Conservation (phyloP, 2,329 filamentous ascomycete species). For the Sordariomycetes sp. region DNA sequence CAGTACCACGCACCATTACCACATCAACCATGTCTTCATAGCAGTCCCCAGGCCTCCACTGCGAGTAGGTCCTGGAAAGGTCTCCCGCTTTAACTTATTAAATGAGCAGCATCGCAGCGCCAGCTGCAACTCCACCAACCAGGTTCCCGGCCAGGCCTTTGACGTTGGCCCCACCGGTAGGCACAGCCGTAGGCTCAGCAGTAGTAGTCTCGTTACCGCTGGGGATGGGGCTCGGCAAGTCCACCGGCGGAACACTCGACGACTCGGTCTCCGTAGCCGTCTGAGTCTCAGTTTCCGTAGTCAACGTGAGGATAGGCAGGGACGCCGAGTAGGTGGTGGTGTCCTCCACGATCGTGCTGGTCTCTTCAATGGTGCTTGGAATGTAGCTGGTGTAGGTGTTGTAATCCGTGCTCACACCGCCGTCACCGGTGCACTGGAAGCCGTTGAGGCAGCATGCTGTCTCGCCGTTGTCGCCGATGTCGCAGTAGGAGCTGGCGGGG, state of each 20-base stretch:
- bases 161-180: background rate
- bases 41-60: too few species aligned
- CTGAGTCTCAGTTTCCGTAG: background rate
- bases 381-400: background rate
- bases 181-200: background rate
- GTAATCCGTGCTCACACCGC: conserved; percentile 10
- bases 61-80: background rate
- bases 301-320: background rate
- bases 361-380: too few species aligned
- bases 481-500: background rate
- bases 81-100: background rate
- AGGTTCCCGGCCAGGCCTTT: background rate
- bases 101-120: background rate
- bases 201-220: background rate
- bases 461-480: conserved; percentile 1
- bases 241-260: background rate
- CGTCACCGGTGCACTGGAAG: conserved; percentile 13
- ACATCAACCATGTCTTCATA: too few species aligned
- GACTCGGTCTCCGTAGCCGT: too few species aligned
- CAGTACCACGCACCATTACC: too few species aligned
- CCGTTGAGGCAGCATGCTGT: conserved; percentile 17
- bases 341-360: background rate
- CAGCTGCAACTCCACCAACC: background rate
- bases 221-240: background rate
- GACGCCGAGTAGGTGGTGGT: background rate